phyloP scores from a whole-genome alignment of 352 stramenopile species.

The Phytophthora citrophthora region DNA sequence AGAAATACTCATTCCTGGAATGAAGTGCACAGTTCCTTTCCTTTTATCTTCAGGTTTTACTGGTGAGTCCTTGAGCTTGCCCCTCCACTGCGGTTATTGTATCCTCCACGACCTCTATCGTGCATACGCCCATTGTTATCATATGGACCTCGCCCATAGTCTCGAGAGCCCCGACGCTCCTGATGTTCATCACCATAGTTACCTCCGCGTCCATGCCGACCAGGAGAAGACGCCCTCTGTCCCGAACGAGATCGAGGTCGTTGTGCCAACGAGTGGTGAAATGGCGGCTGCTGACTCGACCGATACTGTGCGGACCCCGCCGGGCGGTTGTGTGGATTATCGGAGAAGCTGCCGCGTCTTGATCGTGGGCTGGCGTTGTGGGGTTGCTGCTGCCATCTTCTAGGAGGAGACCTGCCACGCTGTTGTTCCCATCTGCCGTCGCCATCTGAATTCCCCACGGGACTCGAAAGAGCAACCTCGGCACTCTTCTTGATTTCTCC shows the following conservation, averaged over 20 bases:
- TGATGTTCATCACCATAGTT: slow-evolving; percentile 1
- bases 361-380: background rate
- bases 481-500: background rate
- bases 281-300: slow-evolving; percentile 9
- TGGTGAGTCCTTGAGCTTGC: slow-evolving; percentile 12
- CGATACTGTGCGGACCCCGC: background rate
- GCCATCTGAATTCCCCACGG: background rate
- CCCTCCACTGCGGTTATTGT: slow-evolving; percentile 26
- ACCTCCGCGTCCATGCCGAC: slow-evolving; percentile 1
- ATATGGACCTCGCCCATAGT: slow-evolving; percentile 15
- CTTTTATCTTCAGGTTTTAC: slow-evolving; percentile 13
- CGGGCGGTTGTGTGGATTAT: slow-evolving; percentile 14
- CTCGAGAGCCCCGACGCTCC: slow-evolving; percentile 8
- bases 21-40: slow-evolving; percentile 9
- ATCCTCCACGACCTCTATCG: slow-evolving; percentile 17
- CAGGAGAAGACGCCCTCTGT: slow-evolving; percentile 1
- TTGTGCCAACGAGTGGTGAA: slow-evolving; percentile 1
- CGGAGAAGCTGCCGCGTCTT: slow-evolving; percentile 10
- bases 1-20: slow-evolving; percentile 11
- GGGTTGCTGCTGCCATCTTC: slow-evolving; percentile 13
- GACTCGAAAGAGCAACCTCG: background rate
- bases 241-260: slow-evolving; percentile 20
- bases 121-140: slow-evolving; percentile 3
- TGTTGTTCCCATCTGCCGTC: background rate
- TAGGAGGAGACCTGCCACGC: slow-evolving; percentile 6